Evolutionary conservation across 169 alveolate genomes (phyloP), one percentile per base, ranked within the genome.

Genomic region (Eimeria necatrix): DNA sequence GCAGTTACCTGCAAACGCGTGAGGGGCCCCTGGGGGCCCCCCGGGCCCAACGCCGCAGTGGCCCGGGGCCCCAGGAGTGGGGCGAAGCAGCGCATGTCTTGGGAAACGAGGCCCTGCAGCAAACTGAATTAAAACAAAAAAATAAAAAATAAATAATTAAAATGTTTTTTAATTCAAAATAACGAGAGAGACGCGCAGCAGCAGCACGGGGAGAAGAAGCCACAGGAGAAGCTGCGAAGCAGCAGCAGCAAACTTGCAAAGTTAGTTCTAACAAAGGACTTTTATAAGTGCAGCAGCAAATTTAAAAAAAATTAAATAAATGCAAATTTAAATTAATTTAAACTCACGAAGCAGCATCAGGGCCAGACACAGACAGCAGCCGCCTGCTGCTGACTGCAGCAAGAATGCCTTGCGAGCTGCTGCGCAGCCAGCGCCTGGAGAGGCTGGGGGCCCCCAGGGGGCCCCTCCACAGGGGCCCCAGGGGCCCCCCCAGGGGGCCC

Each of bases 11-110:
- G 89, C 70, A 80, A n/a, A 56, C 89, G 89, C 52, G 89, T 80
- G 70, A 80, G 71, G 70, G 89, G 89, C 71, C 89, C 89, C 41
- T 8, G 60, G 59, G 85, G 78, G 59, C 85, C 85, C 52, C 6
- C 32, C 48, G 89, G 89, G 52, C 70, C 89, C 89, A 80, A n/a
- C 7, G 89, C 89, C 8, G 89, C 89, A 20, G 70, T 68, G 18
- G 89, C 70, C 70, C 26, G 20, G 70, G 89, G 71, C 9, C 70
- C 89, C 70, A 80, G 51, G 14, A 49, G 71, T 5, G 89, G 89
- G 51, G 89, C 64, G 49, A 80, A 80, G 89, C 70, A 48, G 24
- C 49, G 64, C 49, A 80, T 16, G 89, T 80, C 89, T 49, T 80
- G 89, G 32, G 89, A 6, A 4, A 80, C 26, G 18, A 80, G 49